Base-by-base conservation (phyloP, 1,139 yeast species). In the Candida frijolesensis region DNA sequence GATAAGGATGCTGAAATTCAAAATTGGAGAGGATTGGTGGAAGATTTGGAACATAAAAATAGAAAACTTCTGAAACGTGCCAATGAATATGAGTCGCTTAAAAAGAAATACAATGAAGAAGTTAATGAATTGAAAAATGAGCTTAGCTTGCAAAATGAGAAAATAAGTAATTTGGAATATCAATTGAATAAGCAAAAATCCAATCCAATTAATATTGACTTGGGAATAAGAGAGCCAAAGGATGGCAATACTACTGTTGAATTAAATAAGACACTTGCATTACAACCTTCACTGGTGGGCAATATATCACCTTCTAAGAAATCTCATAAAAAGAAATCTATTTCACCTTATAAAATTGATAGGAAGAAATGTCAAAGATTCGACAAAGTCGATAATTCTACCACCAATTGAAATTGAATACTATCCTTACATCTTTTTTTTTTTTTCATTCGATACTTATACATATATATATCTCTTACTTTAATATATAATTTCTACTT, bases 231-330 rank as follows among this genome's bases (percentile, higher is more conserved):
- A 2, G 7, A 25, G 2, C 8, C 2, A 25, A 25, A 25, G 4
- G 29, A 25, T 25, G 29, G 7, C 2, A 9, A 25, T 25, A 25
- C 10, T 8, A 25, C 25, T 22, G 25, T 25, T 25, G 29, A 25
- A 9, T 25, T 19, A 4, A 19, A 19, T 19, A 19, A 19, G 22
- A 25, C 4, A 25, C 29, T 2, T 25, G 45, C 37, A 6, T 42
- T 42, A 34, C 45, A 43, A 25, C 45, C 41, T 10, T 43, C 38
- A 25, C 14, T n/a, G 30, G 10, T 14, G 27, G 5, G 9, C 10
- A 19, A 35, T n/a, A 33, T 19, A n/a, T 43, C 45, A 22, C 45
- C 45, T 19, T 42, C 35, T 12, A 43, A 43, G 30, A 43, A 43
- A 43, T 29, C 38, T 14, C 30, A 43, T 15, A 33, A 43, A n/a